A percentile compares a stretch with the other conserved stretches of the same genome.
Evolutionary conservation across 2,329 filamentous ascomycete species (phyloP).

Genomic region (Myrmaecium sp.): DNA sequence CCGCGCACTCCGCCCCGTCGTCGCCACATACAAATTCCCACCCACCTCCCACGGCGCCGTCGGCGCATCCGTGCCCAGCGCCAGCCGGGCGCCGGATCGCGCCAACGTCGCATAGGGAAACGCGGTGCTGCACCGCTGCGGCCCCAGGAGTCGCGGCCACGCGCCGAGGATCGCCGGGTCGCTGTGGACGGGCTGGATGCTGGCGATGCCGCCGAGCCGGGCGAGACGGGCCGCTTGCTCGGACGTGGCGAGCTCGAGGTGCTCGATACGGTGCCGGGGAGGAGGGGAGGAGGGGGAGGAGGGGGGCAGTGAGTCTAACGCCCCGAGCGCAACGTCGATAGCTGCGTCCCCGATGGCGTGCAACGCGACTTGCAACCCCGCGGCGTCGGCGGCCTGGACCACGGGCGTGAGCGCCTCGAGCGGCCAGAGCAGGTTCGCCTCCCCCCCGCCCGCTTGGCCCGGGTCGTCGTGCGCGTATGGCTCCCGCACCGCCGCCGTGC

Average conservation of each 20-base stretch:
- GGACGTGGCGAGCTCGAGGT: conserved; percentile 41
- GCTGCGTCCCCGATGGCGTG: conserved; percentile 50
- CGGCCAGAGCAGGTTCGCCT: conserved; percentile 38
- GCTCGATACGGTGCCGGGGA: conserved; percentile 43
- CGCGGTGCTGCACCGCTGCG: conserved; percentile 36
- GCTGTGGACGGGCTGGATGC: conserved; percentile 85
- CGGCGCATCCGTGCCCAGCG: conserved; percentile 42
- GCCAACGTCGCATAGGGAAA: conserved; percentile 46
- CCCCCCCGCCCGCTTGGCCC: conserved; percentile 26
- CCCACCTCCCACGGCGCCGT: conserved; percentile 40
- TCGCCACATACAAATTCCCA: conserved; percentile 41
- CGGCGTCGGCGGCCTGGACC: conserved; percentile 35
- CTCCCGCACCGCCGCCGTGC: conserved; percentile 42
- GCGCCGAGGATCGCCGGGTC: conserved; percentile 50
- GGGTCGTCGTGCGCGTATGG: conserved; percentile 39
- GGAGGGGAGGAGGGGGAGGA: conserved; percentile 21
- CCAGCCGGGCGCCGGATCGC: conserved; percentile 33
- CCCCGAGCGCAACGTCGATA: conserved; percentile 38
- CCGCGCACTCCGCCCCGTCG: conserved; percentile 38
- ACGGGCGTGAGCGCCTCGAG: conserved; percentile 34
- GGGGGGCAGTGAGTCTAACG: conserved; percentile 35
- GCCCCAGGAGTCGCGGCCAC: conserved; percentile 42
- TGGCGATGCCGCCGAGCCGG: conserved; percentile 54
- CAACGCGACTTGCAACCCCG: conserved; percentile 42
- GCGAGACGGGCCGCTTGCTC: conserved; percentile 41